Percentiles rank a stretch among this genome's conserved stretches.
Evolutionary conservation across 108 stramenopile genomes (phyloP).

Genomic region (Stephanodiscus triporus): DNA sequence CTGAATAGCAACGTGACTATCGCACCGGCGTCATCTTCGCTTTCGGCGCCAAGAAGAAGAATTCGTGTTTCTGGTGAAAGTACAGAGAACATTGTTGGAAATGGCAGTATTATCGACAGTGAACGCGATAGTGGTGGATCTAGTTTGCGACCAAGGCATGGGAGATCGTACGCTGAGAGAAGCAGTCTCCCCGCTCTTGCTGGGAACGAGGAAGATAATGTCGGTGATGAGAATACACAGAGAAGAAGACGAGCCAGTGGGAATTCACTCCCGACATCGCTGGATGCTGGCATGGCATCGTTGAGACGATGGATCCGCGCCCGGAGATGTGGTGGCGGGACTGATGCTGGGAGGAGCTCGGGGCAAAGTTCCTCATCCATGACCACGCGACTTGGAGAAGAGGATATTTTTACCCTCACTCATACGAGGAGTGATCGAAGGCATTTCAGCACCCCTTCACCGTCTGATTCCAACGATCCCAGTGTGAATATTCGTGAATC

Average conservation of each 20-base stretch:
- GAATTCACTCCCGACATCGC: constrained; percentile 29
- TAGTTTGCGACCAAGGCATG: not conserved
- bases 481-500: constrained; percentile 13
- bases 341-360: constrained; percentile 19
- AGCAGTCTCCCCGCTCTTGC: not conserved
- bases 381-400: constrained; percentile 34
- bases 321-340: constrained; percentile 18
- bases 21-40: constrained; percentile 16
- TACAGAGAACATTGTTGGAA: constrained; percentile 16
- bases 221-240: constrained; percentile 2
- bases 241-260: constrained; percentile 13
- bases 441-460: constrained; percentile 11
- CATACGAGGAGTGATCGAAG: constrained; percentile 28
- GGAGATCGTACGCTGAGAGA: constrained; percentile 7
- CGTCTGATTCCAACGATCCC: constrained; percentile 31
- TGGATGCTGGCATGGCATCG: constrained; percentile 72
- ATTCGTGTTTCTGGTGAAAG: not conserved
- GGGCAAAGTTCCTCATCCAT: constrained; percentile 16
- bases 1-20: not conserved
- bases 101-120: constrained; percentile 11
- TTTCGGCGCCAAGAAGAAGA: constrained; percentile 9
- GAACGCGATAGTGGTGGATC: constrained; percentile 1
- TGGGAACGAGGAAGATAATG: not conserved
- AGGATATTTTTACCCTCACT: constrained; percentile 39
- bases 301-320: constrained; percentile 62